Conservation (phyloP, 345 rosid genomes). For the Nasturtium officinale region DNA sequence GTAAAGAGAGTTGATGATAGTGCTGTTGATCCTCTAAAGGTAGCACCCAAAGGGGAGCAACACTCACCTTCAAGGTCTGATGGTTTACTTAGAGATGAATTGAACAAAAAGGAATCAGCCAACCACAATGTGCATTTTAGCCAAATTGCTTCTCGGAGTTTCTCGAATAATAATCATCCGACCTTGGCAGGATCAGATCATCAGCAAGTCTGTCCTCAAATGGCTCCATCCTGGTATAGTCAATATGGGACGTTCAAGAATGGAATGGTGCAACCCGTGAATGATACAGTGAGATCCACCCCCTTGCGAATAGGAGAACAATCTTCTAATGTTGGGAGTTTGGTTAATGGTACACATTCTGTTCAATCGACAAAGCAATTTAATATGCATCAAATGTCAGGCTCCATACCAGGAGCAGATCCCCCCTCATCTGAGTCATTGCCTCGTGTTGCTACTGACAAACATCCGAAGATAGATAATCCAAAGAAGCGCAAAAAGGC, state of each 20-base stretch:
- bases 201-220: slow-evolving; percentile 65
- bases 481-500: slow-evolving; percentile 71
- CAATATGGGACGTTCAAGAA: slow-evolving; percentile 69
- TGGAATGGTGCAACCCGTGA: slow-evolving; percentile 57
- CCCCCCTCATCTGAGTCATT: slow-evolving; percentile 48
- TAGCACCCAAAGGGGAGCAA: slow-evolving; percentile 50
- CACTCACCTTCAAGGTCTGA: slow-evolving; percentile 47
- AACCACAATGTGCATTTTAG: slow-evolving; percentile 40
- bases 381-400: slow-evolving; percentile 42
- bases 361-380: slow-evolving; percentile 44
- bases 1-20: slow-evolving; percentile 55
- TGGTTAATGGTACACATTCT: slow-evolving; percentile 49
- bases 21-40: slow-evolving; percentile 50
- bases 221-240: slow-evolving; percentile 84
- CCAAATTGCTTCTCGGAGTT: slow-evolving; percentile 47
- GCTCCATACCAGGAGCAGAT: slow-evolving; percentile 41
- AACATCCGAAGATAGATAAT: slow-evolving; percentile 37
- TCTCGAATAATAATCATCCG: slow-evolving; percentile 42
- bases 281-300: slow-evolving; percentile 49
- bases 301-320: slow-evolving; percentile 51
- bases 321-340: slow-evolving; percentile 47
- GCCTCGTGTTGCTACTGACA: slow-evolving; percentile 47
- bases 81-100: slow-evolving; percentile 43
- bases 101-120: slow-evolving; percentile 39
- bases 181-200: slow-evolving; percentile 52